These are phyloP conservation scores for Aspergillus jensenii DNA, from an alignment of 2,329 filamentous ascomycete species.

Conservation along the genomic window DNA sequence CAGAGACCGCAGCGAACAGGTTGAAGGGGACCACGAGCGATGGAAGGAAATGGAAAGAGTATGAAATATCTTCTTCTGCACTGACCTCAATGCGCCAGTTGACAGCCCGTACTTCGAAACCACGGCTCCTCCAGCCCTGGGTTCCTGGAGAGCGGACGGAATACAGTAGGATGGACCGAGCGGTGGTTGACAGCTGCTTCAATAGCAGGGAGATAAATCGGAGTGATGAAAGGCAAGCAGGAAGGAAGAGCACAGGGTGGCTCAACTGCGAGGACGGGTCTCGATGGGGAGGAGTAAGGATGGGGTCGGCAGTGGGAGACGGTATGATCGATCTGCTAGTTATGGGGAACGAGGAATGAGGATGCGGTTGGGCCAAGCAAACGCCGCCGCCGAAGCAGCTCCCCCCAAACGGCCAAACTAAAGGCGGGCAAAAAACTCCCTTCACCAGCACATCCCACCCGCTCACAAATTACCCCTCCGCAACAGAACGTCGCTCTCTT, in stretches of 20 bases:
- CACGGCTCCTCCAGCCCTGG: constrained; percentile 13
- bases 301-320: constrained; percentile 12
- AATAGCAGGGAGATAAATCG: neutral
- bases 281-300: constrained; percentile 9
- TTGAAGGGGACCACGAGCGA: neutral
- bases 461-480: constrained; percentile 5
- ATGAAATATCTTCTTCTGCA: constrained; percentile 18
- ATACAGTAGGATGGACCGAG: neutral
- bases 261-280: neutral
- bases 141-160: constrained; percentile 5
- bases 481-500: neutral
- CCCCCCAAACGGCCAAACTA: neutral
- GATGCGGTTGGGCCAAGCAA: constrained; percentile 7
- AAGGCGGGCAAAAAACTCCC: constrained; percentile 19
- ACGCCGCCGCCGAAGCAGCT: constrained; percentile 1
- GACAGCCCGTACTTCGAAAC: constrained; percentile 29
- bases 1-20: neutral
- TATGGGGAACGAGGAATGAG: neutral
- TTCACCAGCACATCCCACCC: constrained; percentile 18
- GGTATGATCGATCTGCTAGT: constrained; percentile 4
- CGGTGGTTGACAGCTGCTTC: neutral
- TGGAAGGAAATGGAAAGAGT: constrained; percentile 9
- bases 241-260: neutral
- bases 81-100: constrained; percentile 43
- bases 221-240: neutral